Conservation (phyloP, 192 early-diverging fungal genomes). For the Lunasporangiospora selenospora region DNA sequence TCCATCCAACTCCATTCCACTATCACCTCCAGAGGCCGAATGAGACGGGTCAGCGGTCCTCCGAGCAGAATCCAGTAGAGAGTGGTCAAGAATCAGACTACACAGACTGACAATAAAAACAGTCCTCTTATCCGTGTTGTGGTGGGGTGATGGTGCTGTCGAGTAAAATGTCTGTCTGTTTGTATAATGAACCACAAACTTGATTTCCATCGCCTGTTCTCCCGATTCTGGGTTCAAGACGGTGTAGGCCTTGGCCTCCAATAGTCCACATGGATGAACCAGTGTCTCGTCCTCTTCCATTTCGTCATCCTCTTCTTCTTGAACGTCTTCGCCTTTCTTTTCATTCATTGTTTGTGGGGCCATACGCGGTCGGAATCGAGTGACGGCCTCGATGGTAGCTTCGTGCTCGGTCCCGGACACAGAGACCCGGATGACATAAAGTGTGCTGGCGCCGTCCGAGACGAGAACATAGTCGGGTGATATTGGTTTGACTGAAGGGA, state of each 20-base stretch:
- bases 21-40: no score
- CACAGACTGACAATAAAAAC: constrained; percentile 39
- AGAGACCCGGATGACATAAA: constrained; percentile 18
- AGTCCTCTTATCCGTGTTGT: constrained; percentile 32
- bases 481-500: constrained; percentile 31
- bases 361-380: constrained; percentile 4
- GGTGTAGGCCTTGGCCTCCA: constrained; percentile 43
- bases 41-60: no score
- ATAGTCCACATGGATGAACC: constrained; percentile 8
- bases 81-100: constrained; percentile 1
- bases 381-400: constrained; percentile 16
- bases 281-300: background rate
- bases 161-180: constrained; percentile 26
- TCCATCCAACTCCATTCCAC: no score
- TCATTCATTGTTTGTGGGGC: background rate
- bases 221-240: background rate
- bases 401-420: constrained; percentile 14
- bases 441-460: constrained; percentile 30
- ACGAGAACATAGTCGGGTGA: constrained; percentile 32
- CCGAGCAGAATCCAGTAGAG: background rate
- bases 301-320: background rate
- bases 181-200: constrained; percentile 26
- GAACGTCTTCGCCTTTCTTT: no score
- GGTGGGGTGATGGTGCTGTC: constrained; percentile 34
- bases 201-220: constrained; percentile 15